phyloP scores from a whole-genome alignment of 129 eudicot species.

The Chrysanthemum seticuspe region DNA sequence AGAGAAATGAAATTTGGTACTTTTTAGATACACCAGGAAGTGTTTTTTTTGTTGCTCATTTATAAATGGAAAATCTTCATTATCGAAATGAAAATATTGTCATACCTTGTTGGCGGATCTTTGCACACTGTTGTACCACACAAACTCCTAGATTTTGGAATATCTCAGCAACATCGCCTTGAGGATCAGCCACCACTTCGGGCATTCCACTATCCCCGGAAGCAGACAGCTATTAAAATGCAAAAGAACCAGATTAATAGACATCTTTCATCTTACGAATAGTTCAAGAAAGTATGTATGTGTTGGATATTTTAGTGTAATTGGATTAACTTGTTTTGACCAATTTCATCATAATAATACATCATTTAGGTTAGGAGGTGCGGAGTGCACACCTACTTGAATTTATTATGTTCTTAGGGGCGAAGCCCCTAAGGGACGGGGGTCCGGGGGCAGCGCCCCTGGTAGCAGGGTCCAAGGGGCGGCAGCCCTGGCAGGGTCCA shows the following conservation, averaged over 20 bases:
- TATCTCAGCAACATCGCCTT: constrained; percentile 80
- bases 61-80: neutral
- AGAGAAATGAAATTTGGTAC: neutral
- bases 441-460: too few relatives aligned
- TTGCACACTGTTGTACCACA: constrained; percentile 99
- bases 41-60: neutral
- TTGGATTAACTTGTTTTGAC: too few relatives aligned
- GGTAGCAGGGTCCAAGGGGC: too few relatives aligned
- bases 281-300: too few relatives aligned
- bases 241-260: neutral
- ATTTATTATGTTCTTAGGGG: too few relatives aligned
- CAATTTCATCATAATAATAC: too few relatives aligned
- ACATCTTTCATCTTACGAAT: too few relatives aligned
- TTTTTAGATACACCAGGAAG: neutral
- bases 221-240: constrained; percentile 71
- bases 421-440: too few relatives aligned
- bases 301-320: too few relatives aligned
- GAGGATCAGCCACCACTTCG: constrained; percentile 94
- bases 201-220: constrained; percentile 99
- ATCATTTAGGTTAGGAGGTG: too few relatives aligned
- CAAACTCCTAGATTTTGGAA: constrained; percentile 94
- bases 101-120: constrained; percentile 97
- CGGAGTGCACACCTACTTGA: too few relatives aligned
- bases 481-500: too few relatives aligned
- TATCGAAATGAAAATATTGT: neutral